phyloP scores from a whole-genome alignment of 345 rosid genomes.

The Odontarrhena argentea region DNA sequence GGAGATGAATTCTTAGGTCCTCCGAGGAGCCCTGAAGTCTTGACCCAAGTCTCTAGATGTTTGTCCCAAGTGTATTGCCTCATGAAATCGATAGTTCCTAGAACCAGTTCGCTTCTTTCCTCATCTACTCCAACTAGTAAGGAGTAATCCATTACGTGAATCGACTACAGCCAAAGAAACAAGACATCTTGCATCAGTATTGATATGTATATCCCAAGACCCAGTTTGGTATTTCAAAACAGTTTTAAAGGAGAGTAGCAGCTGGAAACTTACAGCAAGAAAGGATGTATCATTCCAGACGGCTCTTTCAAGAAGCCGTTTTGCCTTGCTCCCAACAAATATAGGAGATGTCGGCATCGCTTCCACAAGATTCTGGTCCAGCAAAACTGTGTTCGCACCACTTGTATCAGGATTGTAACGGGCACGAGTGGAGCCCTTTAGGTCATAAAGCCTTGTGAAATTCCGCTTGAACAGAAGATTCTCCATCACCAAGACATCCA shows the following conservation, averaged over 20 bases:
- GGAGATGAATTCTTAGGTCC: constrained; percentile 73
- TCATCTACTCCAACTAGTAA: constrained; percentile 86
- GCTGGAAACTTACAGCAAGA: constrained; percentile 78
- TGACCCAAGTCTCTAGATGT: constrained; percentile 96
- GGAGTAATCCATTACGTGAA: constrained; percentile 96
- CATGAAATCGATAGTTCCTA: constrained; percentile 94
- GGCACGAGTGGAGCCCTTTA: constrained; percentile 93
- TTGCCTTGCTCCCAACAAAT: constrained; percentile 91
- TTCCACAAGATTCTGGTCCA: constrained; percentile 95
- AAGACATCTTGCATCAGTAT: constrained; percentile 27
- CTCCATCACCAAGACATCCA: constrained; percentile 97
- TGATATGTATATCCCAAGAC: constrained; percentile 10
- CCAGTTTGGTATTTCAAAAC: not conserved
- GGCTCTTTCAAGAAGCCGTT: constrained; percentile 86
- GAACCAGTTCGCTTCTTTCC: constrained; percentile 75
- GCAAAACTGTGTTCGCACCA: constrained; percentile 84
- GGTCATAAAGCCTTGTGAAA: constrained; percentile 81
- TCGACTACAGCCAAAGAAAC: constrained; percentile 53
- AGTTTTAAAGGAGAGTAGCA: not conserved
- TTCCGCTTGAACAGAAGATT: constrained; percentile 85
- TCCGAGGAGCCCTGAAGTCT: constrained; percentile 77
- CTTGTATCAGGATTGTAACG: constrained; percentile 90
- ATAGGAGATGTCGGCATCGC: constrained; percentile 97
- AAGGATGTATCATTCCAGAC: constrained; percentile 97
- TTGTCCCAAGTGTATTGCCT: constrained; percentile 99